Base-by-base conservation (phyloP, 2,329 filamentous ascomycete species). In the Tolypocladium sp. region DNA sequence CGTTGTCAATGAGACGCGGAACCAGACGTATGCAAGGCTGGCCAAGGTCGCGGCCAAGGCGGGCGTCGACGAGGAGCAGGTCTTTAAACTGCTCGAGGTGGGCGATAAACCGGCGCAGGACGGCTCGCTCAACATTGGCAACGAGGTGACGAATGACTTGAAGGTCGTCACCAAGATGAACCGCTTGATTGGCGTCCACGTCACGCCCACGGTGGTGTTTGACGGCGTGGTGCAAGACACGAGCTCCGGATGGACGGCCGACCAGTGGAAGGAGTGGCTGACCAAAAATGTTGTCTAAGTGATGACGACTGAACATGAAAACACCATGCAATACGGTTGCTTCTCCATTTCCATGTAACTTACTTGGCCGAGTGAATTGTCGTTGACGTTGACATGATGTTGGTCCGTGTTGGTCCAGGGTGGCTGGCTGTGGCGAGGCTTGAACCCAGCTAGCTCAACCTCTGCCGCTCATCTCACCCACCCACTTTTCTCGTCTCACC, bases 211-310 rank as follows among this genome's bases (percentile, higher is more conserved):
- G 0, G 91, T 93, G 25, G 80, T 96, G 56, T 92, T 95, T 72
- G 86, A 97, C 73, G 92, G 92, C 0, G 83, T 95, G 30, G 87
- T 95, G 56, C 89, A 90, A 68, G 85, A 88, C 56, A 89, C 96
- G 64, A 88, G 86, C 63, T 93, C 89, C 60, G 82, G 86, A 30
- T 97, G 92, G 84, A 87, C 82, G 0, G 79, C 79, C 65, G 85
- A 89, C 60, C 88, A 96, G 75, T 97, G 92, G 92, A 81, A 87
- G 69, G 87, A 92, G 74, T 97, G 89, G 88, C 73, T 96, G 70
- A 78, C 80, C 38, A 80, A 82, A 73, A 83, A 78, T 60, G 71
- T 82, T 22, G 75, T 73, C 56, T 82, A n/a, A n/a, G n/a, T 49
- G n/a, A 20, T 41, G 37, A 30, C 4, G 13, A 40, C 33, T 30